A percentile compares a stretch with the other conserved stretches of the same genome.
phyloP scores from a whole-genome alignment of 495 filamentous ascomycete species.

The Cryomyces minteri region DNA sequence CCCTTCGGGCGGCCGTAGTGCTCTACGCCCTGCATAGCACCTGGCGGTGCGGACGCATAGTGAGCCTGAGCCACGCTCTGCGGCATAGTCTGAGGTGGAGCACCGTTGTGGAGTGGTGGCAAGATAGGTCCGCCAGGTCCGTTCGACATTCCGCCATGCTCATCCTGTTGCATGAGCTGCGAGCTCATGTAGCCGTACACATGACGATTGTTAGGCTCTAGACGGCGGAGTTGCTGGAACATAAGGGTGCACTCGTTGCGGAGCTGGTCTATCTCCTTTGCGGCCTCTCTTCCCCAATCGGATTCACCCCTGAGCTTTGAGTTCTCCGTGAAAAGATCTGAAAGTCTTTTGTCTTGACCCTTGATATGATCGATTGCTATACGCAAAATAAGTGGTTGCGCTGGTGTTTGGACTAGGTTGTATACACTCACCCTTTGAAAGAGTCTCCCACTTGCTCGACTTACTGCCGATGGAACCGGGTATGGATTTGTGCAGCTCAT shows the following conservation, averaged over 20 bases:
- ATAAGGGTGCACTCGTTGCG: background rate
- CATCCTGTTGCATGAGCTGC: background rate
- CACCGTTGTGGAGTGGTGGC: background rate
- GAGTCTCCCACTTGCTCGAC: slow-evolving; percentile 96
- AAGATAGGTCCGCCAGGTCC: background rate
- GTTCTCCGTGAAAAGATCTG: background rate
- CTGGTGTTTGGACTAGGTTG: background rate
- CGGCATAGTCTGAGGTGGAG: background rate
- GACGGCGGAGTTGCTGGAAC: background rate
- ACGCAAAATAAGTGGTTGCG: background rate
- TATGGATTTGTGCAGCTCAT: slow-evolving; percentile 62
- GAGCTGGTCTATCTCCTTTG: background rate
- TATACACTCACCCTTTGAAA: slow-evolving; percentile 61
- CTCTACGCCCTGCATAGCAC: background rate
- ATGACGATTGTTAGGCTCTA: background rate
- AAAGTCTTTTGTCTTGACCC: background rate
- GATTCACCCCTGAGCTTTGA: background rate
- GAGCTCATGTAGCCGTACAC: background rate
- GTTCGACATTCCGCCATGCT: too few relatives aligned
- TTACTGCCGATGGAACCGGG: slow-evolving; percentile 80
- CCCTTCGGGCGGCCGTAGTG: too few relatives aligned
- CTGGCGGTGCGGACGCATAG: background rate
- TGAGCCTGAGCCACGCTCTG: background rate
- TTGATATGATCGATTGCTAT: slow-evolving; percentile 14
- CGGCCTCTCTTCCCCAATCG: background rate